phyloP scores from a whole-genome alignment of 805 yeast species.

The Saccharomyces eubayanus region DNA sequence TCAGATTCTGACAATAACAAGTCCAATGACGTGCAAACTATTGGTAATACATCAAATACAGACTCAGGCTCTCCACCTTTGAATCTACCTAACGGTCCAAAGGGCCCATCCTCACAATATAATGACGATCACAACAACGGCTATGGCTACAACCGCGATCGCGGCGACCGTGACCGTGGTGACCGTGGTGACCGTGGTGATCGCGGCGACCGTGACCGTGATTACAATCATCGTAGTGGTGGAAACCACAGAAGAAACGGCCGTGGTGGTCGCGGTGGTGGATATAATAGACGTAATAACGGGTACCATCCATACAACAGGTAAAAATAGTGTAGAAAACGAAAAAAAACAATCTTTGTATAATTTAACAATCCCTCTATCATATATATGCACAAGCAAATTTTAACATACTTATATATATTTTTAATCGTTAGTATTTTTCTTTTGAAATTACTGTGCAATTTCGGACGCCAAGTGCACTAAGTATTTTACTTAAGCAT shows the following conservation, averaged over 20 bases:
- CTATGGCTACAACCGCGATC: conserved; percentile 4
- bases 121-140: conserved; percentile 6
- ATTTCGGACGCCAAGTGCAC: neutral
- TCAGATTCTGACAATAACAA: conserved; percentile 13
- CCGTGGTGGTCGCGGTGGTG: conserved; percentile 6
- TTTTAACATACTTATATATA: neutral
- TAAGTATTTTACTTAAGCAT: neutral
- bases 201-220: conserved; percentile 16
- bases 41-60: conserved; percentile 18
- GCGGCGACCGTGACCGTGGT: conserved; percentile 23
- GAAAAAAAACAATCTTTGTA: neutral
- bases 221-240: conserved; percentile 10
- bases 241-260: neutral
- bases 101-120: conserved; percentile 24
- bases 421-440: neutral
- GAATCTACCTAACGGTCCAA: conserved; percentile 47
- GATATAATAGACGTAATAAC: conserved; percentile 15
- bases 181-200: conserved; percentile 18
- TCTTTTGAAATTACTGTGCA: neutral
- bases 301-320: conserved; percentile 31
- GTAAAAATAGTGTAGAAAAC: conserved; percentile 3
- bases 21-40: conserved; percentile 23
- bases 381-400: neutral
- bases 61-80: conserved; percentile 27
- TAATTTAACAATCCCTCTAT: neutral